These are phyloP conservation scores for Mycena pura DNA, from an alignment of 768 basidiomycete genomes.

Conservation along the genomic window DNA sequence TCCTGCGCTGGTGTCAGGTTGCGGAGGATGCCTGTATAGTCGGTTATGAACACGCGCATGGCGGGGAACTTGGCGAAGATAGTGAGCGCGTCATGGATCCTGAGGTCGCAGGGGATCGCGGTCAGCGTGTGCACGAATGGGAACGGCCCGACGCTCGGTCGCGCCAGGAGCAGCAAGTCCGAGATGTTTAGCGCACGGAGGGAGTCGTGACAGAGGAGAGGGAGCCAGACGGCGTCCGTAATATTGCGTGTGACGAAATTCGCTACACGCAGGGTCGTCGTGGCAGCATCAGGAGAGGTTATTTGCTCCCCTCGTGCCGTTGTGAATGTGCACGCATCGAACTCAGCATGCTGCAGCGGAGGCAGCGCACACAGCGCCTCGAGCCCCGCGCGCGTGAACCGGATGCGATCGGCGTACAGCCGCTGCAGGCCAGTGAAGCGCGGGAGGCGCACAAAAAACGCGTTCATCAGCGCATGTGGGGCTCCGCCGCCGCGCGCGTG, in stretches of 20 bases:
- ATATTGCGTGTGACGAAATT: background rate
- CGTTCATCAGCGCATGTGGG: background rate
- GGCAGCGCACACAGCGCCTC: background rate
- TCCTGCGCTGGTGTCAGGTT: background rate
- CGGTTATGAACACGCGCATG: background rate
- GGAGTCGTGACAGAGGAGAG: background rate
- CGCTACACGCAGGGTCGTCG: background rate
- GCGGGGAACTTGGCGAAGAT: background rate
- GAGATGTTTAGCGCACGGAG: background rate
- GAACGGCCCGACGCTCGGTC: background rate
- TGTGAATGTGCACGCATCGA: background rate
- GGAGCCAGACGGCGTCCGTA: background rate
- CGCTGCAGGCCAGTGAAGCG: background rate
- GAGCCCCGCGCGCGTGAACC: no score
- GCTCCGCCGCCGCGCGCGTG: background rate
- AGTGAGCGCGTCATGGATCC: background rate
- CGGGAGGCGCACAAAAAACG: background rate
- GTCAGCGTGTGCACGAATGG: background rate
- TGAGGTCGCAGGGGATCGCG: background rate
- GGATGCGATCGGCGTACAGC: background rate
- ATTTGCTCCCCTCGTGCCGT: background rate
- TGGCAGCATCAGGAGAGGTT: background rate
- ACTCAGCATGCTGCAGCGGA: background rate
- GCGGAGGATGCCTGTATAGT: background rate
- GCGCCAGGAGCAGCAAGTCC: background rate